phyloP scores from a whole-genome alignment of 2,329 filamentous ascomycete genomes.

The Colletotrichum chrysophilum region DNA sequence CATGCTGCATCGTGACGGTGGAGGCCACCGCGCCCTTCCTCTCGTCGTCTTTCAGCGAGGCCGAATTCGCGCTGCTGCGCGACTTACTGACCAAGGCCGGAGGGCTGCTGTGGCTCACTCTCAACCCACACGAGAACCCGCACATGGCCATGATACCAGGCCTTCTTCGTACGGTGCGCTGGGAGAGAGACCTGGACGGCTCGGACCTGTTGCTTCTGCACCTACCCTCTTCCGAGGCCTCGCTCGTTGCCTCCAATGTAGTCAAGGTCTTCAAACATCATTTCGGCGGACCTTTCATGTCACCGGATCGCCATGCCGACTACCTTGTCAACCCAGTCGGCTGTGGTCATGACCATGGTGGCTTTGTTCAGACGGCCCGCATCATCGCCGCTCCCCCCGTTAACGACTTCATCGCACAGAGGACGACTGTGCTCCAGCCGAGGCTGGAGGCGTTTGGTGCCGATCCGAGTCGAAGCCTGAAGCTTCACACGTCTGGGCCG shows the following conservation, averaged over 20 bases:
- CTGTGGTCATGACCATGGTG: neutral
- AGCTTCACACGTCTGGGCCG: slow-evolving; percentile 25
- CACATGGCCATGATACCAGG: neutral
- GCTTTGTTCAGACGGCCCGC: neutral
- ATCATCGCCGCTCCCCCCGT: neutral
- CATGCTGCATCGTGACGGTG: neutral
- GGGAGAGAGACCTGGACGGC: slow-evolving; percentile 1
- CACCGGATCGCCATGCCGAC: neutral
- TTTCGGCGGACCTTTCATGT: neutral
- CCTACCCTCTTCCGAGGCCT: neutral
- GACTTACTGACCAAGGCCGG: neutral
- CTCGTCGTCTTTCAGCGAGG: neutral
- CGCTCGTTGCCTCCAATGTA: neutral
- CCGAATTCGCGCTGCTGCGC: neutral
- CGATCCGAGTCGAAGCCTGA: slow-evolving; percentile 14
- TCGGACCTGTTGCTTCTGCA: neutral
- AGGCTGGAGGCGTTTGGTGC: neutral
- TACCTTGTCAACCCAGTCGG: neutral
- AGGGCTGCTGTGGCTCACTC: neutral
- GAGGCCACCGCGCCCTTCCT: neutral
- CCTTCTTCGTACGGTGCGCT: neutral
- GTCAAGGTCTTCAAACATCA: neutral
- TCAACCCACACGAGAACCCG: neutral
- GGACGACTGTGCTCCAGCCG: neutral
- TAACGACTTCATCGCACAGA: neutral